Evolutionary conservation across 148 eudicot genomes (phyloP).

Genomic region (Chenopodium suecicum): DNA sequence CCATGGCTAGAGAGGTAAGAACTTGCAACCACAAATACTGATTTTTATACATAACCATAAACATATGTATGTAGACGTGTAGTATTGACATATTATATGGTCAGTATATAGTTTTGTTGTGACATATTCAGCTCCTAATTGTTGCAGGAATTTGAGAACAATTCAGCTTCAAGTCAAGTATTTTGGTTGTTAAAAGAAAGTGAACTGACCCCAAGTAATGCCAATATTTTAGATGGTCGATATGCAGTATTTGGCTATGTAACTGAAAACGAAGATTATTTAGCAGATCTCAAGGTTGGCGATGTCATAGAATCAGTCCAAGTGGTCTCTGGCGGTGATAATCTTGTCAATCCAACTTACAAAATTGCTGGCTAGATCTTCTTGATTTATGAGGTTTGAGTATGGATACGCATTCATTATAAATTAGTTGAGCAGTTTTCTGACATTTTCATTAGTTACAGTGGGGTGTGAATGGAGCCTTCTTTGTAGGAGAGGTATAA

Average conservation of each 20-base stretch:
- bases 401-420: neutral
- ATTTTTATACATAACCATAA: no score
- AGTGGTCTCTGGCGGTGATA: slow-evolving; percentile 84
- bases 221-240: slow-evolving; percentile 94
- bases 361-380: slow-evolving; percentile 71
- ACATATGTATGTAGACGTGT: no score
- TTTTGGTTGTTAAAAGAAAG: slow-evolving; percentile 99
- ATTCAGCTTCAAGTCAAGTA: slow-evolving; percentile 90
- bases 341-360: slow-evolving; percentile 94
- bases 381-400: neutral
- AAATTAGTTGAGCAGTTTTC: neutral
- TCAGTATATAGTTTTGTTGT: neutral
- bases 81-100: no score
- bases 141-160: slow-evolving; percentile 85
- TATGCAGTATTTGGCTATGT: slow-evolving; percentile 93
- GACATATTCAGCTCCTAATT: neutral
- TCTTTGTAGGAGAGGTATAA: neutral
- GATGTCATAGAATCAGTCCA: slow-evolving; percentile 88
- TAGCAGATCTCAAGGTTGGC: slow-evolving; percentile 96
- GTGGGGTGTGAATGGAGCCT: neutral
- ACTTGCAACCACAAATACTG: neutral
- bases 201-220: slow-evolving; percentile 93
- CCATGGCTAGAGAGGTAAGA: slow-evolving; percentile 97
- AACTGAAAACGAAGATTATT: slow-evolving; percentile 74
- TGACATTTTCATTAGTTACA: neutral